Conservation (phyloP, 805 yeast species). For the Martiniozyma abietophila region DNA sequence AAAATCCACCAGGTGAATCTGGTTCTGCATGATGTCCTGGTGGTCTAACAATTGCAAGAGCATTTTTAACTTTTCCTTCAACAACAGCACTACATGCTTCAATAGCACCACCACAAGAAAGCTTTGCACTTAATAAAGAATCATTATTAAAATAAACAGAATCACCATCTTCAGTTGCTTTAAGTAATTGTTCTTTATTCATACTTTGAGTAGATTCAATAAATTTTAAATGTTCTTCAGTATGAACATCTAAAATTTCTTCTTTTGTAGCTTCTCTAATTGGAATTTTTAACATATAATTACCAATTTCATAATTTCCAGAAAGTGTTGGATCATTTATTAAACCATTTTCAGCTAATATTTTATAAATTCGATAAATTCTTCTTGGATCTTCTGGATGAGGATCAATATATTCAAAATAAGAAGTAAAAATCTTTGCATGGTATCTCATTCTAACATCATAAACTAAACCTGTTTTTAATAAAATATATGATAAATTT, state of each 20-base stretch:
- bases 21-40: slow-evolving; percentile 99
- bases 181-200: slow-evolving; percentile 66
- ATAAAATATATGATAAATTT: slow-evolving; percentile 57
- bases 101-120: slow-evolving; percentile 94
- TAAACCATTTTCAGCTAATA: slow-evolving; percentile 88
- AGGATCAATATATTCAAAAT: slow-evolving; percentile 91
- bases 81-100: slow-evolving; percentile 95
- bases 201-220: slow-evolving; percentile 68
- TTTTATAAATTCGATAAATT: slow-evolving; percentile 86
- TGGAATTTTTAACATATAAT: slow-evolving; percentile 80
- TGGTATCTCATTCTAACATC: slow-evolving; percentile 98
- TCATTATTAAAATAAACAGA: slow-evolving; percentile 93
- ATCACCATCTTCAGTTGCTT: slow-evolving; percentile 85
- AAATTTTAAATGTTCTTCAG: slow-evolving; percentile 67
- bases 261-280: slow-evolving; percentile 82
- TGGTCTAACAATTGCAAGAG: slow-evolving; percentile 92
- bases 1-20: slow-evolving; percentile 92
- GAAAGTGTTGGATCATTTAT: slow-evolving; percentile 69
- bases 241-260: slow-evolving; percentile 81
- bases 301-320: slow-evolving; percentile 70
- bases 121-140: slow-evolving; percentile 73
- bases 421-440: slow-evolving; percentile 85
- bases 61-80: slow-evolving; percentile 84
- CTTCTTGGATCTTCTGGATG: slow-evolving; percentile 99
- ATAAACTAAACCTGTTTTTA: slow-evolving; percentile 90